Evolutionary conservation across 176 grass and related monocot species (phyloP).

Genomic region (Olyra latifolia): DNA sequence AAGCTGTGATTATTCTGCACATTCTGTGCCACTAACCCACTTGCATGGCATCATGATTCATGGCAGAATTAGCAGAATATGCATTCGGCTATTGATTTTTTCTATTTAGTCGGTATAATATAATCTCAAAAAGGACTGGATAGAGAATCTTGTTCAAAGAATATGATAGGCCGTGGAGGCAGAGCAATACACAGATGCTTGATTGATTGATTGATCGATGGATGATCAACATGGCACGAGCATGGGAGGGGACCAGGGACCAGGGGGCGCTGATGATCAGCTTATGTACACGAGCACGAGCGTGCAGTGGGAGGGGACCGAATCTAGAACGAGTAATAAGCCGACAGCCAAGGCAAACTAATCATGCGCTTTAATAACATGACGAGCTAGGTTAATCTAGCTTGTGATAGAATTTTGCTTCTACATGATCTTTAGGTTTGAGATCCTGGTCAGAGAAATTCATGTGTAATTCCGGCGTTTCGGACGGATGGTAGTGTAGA

Average conservation of each 20-base stretch:
- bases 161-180: neutral
- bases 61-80: neutral
- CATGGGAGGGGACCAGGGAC: constrained; percentile 1
- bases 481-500: too few species aligned
- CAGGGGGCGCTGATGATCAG: neutral
- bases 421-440: too few species aligned
- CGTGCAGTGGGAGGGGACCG: neutral
- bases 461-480: too few species aligned
- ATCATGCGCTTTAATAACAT: neutral
- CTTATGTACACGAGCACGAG: constrained; percentile 10
- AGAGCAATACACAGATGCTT: neutral
- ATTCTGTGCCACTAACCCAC: constrained; percentile 1
- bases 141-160: neutral
- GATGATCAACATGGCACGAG: neutral
- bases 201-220: neutral
- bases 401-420: too few species aligned
- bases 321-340: neutral
- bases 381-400: too few species aligned
- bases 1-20: too few species aligned
- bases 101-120: neutral
- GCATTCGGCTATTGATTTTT: neutral
- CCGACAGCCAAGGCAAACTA: neutral
- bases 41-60: neutral
- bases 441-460: too few species aligned
- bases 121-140: neutral